A percentile compares a stretch with the other conserved stretches of the same genome.
phyloP scores from a whole-genome alignment of 208 protist species.

The Wallacemonas rigidus region DNA sequence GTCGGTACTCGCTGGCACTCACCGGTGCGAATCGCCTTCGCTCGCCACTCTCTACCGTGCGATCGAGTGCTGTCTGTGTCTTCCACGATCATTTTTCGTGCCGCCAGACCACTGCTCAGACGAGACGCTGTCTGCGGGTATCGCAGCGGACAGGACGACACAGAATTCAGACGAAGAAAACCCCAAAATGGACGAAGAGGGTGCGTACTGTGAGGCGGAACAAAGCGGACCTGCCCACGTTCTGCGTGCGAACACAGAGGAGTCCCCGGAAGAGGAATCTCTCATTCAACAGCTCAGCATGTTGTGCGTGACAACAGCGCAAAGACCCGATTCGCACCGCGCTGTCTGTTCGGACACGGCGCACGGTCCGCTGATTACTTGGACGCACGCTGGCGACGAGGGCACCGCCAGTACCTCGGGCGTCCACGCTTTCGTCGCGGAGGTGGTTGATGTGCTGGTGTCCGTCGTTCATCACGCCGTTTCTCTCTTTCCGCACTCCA shows the following conservation, averaged over 20 bases:
- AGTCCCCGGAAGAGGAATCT: neutral
- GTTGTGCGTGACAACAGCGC: neutral
- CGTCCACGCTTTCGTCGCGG: neutral
- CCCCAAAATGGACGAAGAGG: too few species aligned
- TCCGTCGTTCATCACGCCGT: constrained; percentile 23
- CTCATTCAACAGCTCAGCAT: neutral
- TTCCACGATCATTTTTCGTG: neutral
- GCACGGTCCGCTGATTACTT: neutral
- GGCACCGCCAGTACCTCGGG: too few species aligned
- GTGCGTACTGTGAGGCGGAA: too few species aligned
- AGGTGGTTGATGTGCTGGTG: constrained; percentile 2
- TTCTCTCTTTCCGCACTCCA: constrained; percentile 18
- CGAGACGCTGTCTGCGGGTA: too few species aligned
- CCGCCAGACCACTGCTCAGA: too few species aligned
- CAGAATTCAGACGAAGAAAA: too few species aligned
- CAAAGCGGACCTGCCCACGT: too few species aligned
- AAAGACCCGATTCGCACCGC: neutral
- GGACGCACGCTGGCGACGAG: too few species aligned
- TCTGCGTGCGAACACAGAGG: neutral
- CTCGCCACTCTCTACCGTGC: neutral
- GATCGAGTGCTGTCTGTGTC: neutral
- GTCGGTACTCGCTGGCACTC: neutral
- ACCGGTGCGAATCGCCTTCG: neutral
- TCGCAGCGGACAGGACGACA: too few species aligned
- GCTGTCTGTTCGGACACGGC: neutral